Base-by-base conservation (phyloP, 1,139 yeast species). In the Suhomyces wounanorum region DNA sequence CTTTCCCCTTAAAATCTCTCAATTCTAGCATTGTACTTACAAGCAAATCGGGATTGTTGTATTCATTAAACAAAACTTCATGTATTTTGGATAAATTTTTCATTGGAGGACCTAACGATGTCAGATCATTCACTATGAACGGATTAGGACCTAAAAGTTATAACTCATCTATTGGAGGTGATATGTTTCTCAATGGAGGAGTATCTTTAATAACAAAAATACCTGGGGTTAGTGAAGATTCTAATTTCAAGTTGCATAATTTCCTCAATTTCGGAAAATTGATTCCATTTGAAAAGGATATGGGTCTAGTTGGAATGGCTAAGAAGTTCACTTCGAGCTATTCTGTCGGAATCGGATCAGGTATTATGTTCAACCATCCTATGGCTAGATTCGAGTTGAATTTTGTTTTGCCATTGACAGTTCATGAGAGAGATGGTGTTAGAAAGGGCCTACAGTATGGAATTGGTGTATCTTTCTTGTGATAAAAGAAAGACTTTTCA, bases 391-490 rank as follows among this genome's bases (percentile, higher is more conserved):
- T 94, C 62, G 99, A 94, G 68, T 79, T 94, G 58, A 92, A 91
- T 65, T 85, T 92, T 58, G 88, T 88, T 1, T 67, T 92, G 37
- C 99, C 99, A 0, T 60, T 94, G 36, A 72, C 82, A 1, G 81
- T 83, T 0, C 85, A 85, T 61, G 75, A 78, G 13, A 72, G 81
- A 37, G 99, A 94, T 62, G 77, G 79, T 28, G 66, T 82, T 6
- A 76, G 97, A 60, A 91, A 89, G 65, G 99, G 99, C 0, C 67
- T 94, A 37, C 98, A 94, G 66, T 92, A 91, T 67, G 99, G 99
- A 17, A 83, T 94, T 47, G 98, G 98, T 0, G 70, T 90, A 44
- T 85, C 94, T 18, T 91, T 90, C 67, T 75, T 89, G 77, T 89
- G 76, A 68, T 9, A 13, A 9, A n/a, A 25, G 5, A n/a, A 26